Evolutionary conservation across 495 filamentous ascomycete genomes (phyloP), one percentile per base, ranked within the genome.

Genomic region (Cudoniella acicularis): DNA sequence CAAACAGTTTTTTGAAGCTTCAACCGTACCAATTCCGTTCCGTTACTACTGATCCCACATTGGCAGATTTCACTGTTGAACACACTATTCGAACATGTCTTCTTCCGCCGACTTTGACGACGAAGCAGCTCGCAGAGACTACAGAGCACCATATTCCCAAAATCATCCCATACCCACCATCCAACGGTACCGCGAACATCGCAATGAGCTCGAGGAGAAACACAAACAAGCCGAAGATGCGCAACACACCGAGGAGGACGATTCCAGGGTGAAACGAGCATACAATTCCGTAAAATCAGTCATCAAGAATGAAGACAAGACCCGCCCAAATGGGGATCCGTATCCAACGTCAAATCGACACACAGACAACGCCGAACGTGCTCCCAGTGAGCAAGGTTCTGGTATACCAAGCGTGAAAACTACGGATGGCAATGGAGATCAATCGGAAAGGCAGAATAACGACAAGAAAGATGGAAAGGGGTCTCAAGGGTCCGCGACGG

Each of bases 161-260:
- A 75, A 77, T 52, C 82, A 87, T 61, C 80, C 79, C 0, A 77
- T 89, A 23, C 85, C 85, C 16, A 88, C 83, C 17, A 71, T 88
- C n/a, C 75, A 82, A 64, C 70, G 73, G 3, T 89, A 87, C 64
- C 75, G 76, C n/a, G 74, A 85, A 52, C 78, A 80, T 52, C 78
- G 79, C 50, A 70, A 75, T 43, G 69, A 82, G 56, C 72, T 81
- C 18, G 69, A 76, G 54, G 71, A 62, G n/a, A 59, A 71, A n/a
- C 27, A 63, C 47, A 55, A 73, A 18, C 69, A 69, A 24, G 74
- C 75, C 13, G 68, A 73, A 18, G 64, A 76, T 48, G 69, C 74
- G 8, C 70, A 77, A n/a, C 70, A 67, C 52, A 68, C 68, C 26
- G 66, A 71, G 10, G 68, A 70, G 51, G 71, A 70, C 47, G 70